phyloP scores from a whole-genome alignment of 2,329 filamentous ascomycete genomes.

The Delphinella strobiligena region DNA sequence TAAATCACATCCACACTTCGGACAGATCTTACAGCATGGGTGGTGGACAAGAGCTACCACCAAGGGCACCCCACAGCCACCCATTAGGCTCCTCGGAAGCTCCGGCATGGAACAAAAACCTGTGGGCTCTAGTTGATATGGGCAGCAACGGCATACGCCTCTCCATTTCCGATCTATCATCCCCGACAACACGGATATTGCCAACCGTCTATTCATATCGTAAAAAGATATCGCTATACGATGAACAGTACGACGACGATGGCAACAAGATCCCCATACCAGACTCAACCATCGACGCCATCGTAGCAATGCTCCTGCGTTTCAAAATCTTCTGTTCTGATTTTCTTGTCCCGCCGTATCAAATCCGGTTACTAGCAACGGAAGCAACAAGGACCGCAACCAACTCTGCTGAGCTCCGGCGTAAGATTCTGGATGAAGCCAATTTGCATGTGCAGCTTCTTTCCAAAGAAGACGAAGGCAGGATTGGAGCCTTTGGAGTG shows the following conservation, averaged over 20 bases:
- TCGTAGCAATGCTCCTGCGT: constrained; percentile 51
- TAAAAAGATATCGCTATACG: constrained; percentile 70
- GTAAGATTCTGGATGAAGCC: constrained; percentile 46
- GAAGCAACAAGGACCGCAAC: constrained; percentile 69
- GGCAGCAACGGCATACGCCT: constrained; percentile 76
- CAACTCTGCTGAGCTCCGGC: constrained; percentile 56
- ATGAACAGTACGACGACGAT: constrained; percentile 43
- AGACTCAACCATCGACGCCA: constrained; percentile 44
- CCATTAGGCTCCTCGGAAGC: neutral
- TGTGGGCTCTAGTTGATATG: constrained; percentile 11
- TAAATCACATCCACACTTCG: no score
- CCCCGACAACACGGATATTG: constrained; percentile 54
- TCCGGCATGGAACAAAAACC: constrained; percentile 8
- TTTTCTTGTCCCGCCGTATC: constrained; percentile 49
- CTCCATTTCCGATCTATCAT: constrained; percentile 65
- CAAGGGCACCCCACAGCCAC: neutral
- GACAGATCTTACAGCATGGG: constrained; percentile 3
- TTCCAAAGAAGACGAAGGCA: constrained; percentile 62
- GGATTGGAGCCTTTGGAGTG: constrained; percentile 68
- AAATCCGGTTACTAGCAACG: constrained; percentile 66
- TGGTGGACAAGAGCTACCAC: constrained; percentile 3
- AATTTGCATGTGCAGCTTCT: constrained; percentile 58
- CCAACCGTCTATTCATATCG: constrained; percentile 65
- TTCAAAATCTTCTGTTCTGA: constrained; percentile 58
- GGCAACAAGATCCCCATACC: constrained; percentile 37